Evolutionary conservation across 257 asterid genomes (phyloP).

Genomic region (Ilex asprella): DNA sequence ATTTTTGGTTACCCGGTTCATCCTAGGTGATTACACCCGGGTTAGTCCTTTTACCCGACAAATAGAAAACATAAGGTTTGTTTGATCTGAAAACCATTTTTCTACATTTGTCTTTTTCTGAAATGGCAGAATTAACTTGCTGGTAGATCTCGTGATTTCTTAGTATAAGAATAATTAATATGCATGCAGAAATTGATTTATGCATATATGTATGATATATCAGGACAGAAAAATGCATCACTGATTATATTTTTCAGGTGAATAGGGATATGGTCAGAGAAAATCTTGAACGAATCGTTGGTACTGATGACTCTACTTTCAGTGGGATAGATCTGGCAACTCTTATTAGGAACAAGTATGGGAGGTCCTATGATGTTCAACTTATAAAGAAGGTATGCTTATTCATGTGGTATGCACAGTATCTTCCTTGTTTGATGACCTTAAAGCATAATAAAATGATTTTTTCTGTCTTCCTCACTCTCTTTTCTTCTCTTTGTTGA

Average conservation of each 20-base stretch:
- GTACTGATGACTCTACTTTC: slow-evolving; percentile 78
- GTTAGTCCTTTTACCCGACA: too few species aligned
- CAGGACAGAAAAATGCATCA: slow-evolving; percentile 14
- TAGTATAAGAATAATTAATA: background rate
- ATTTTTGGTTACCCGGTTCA: too few species aligned
- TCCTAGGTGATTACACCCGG: too few species aligned
- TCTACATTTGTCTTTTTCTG: too few species aligned
- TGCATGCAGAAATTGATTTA: background rate
- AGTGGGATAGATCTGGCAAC: slow-evolving; percentile 92
- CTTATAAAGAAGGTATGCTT: slow-evolving; percentile 76
- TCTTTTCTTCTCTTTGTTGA: background rate
- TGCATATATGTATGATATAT: slow-evolving; percentile 2
- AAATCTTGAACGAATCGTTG: slow-evolving; percentile 68
- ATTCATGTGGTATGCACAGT: background rate
- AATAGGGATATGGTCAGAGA: slow-evolving; percentile 55
- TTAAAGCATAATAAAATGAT: background rate
- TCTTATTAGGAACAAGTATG: slow-evolving; percentile 83
- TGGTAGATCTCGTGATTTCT: too few species aligned
- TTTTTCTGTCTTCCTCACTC: background rate
- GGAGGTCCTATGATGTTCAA: slow-evolving; percentile 92
- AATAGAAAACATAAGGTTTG: too few species aligned
- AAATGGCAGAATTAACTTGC: too few species aligned
- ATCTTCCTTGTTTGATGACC: background rate
- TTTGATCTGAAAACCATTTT: too few species aligned
- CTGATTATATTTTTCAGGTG: slow-evolving; percentile 40